Evolutionary conservation across 805 yeast genomes (phyloP).

Genomic region (Saccharomycopsis lassenensis): DNA sequence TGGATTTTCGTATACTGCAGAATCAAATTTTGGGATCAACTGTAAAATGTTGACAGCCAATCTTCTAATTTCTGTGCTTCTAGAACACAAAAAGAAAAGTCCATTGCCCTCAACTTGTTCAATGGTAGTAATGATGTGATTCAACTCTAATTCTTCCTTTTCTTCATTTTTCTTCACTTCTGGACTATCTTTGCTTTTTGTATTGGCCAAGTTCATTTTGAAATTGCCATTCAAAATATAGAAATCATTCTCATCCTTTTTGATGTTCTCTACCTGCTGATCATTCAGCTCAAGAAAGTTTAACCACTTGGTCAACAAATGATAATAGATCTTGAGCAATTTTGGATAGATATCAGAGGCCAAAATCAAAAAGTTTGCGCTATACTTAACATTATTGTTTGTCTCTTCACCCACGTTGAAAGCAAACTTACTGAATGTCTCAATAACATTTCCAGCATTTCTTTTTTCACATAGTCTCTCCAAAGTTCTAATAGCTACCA

Average conservation of each 20-base stretch:
- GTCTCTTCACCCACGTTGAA: slow-evolving; percentile 50
- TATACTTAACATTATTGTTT: slow-evolving; percentile 27
- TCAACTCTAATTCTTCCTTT: slow-evolving; percentile 42
- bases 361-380: slow-evolving; percentile 43
- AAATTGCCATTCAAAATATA: slow-evolving; percentile 18
- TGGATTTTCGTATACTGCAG: slow-evolving; percentile 52
- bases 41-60: slow-evolving; percentile 66
- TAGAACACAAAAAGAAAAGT: slow-evolving; percentile 79
- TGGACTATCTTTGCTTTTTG: slow-evolving; percentile 15
- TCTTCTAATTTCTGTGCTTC: slow-evolving; percentile 64
- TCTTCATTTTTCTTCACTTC: slow-evolving; percentile 35
- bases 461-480: slow-evolving; percentile 54
- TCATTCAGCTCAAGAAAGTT: slow-evolving; percentile 37
- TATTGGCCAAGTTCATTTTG: slow-evolving; percentile 18
- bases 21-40: slow-evolving; percentile 80
- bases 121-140: slow-evolving; percentile 68
- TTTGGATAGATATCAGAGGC: slow-evolving; percentile 46
- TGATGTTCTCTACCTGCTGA: slow-evolving; percentile 19
- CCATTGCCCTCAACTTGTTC: slow-evolving; percentile 98
- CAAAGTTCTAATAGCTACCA: slow-evolving; percentile 53
- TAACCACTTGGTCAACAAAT: slow-evolving; percentile 74
- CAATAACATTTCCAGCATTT: slow-evolving; percentile 60
- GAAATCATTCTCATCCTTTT: slow-evolving; percentile 20
- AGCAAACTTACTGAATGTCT: slow-evolving; percentile 68
- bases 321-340: slow-evolving; percentile 62